Evolutionary conservation across 495 filamentous ascomycete species (phyloP), one percentile per base, ranked within the genome.

Genomic region (Thermochaetoides thermophila): DNA sequence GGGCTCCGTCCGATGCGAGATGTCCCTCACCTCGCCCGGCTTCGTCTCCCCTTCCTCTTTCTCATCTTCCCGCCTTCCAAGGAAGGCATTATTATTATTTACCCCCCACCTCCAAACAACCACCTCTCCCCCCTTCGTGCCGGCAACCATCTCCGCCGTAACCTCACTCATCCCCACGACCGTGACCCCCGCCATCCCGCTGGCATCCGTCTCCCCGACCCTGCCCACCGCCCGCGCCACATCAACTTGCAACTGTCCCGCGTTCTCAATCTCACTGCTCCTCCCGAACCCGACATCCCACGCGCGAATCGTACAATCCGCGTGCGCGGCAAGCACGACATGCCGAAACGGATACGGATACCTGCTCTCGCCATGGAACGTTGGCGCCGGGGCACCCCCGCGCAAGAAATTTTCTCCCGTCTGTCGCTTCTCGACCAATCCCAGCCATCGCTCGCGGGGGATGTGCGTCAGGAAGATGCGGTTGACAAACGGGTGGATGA

Each of bases 401-500:
- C 5, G 4, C 5, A 93, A 44, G 17, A 97, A 68, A 26, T 67
- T 66, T 19, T 82, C 80, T 1, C 83, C 81, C 45, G 78, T 71
- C 18, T 64, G 60, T 21, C 85, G 64, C 31, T 69, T 74, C 51
- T 95, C 85, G 3, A 60, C 49, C 70, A 96, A 73, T n/a, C 84
- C 82, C 16, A 95, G 69, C 89, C 89, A 97, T 31, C 74, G 66
- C 12, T 69, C 70, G 10, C 91, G 70, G 26, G 82, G 76, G 2
- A 94, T 59, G 7, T 69, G 64, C 18, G 80, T 68, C 18, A 87
- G 55, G 10, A 63, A 63, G 6, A 78, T 64, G 30, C 71, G 70
- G 28, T 72, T 81, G 35, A 89, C 69, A 45, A 87, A 94, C 1
- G 89, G 89, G 46, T 95, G 86, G 16, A 89, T 74, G 27, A 91